A percentile compares a stretch with the other conserved stretches of the same genome.
Conservation (phyloP, 169 alveolate species). For the Cystoisospora suis region DNA sequence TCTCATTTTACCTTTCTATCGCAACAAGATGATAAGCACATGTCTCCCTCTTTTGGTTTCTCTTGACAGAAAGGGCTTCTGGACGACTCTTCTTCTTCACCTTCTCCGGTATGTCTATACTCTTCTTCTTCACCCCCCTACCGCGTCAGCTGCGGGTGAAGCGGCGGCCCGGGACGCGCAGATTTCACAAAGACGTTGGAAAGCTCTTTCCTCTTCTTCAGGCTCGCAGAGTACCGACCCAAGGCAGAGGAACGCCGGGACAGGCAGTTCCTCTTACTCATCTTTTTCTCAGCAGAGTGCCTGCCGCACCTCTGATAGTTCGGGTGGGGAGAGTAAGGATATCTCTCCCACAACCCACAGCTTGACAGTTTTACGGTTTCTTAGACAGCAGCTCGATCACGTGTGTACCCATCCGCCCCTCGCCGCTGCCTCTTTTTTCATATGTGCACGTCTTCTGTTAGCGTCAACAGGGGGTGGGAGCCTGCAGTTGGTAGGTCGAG, state of each 20-base stretch:
- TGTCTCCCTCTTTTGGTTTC: background rate
- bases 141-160: background rate
- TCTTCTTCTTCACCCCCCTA: constrained; percentile 8
- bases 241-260: background rate
- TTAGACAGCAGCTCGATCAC: constrained; percentile 9
- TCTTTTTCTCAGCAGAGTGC: background rate
- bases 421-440: constrained; percentile 1
- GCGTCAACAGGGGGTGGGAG: constrained; percentile 14
- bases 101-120: constrained; percentile 26
- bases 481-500: constrained; percentile 22
- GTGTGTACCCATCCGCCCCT: constrained; percentile 7
- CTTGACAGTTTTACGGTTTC: constrained; percentile 12
- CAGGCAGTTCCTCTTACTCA: background rate
- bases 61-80: background rate
- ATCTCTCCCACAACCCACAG: constrained; percentile 10
- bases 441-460: background rate
- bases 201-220: background rate
- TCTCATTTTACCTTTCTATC: background rate
- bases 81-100: background rate
- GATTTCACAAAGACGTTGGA: too few relatives aligned
- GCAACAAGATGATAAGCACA: background rate
- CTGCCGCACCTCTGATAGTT: too few relatives aligned
- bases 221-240: background rate
- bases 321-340: background rate
- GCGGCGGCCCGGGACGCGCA: constrained; percentile 28